Conservation (phyloP, 2,329 filamentous ascomycete genomes). For the Colletotrichum cereale region DNA sequence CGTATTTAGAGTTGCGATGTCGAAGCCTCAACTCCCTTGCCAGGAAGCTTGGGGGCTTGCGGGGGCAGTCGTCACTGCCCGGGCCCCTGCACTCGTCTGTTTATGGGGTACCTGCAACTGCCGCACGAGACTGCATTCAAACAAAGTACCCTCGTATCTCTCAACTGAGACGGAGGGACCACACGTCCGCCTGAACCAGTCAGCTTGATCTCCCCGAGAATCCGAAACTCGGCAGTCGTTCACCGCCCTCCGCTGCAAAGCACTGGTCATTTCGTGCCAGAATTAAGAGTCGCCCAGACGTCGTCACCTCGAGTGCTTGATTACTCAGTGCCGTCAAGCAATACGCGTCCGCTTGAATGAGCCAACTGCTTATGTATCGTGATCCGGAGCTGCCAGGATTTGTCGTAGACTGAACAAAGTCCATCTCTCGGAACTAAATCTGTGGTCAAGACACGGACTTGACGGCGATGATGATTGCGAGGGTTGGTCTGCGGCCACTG, state of each 20-base stretch:
- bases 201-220: slow-evolving; percentile 30
- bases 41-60: slow-evolving; percentile 36
- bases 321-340: slow-evolving; percentile 8
- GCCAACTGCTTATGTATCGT: slow-evolving; percentile 2
- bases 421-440: no score
- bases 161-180: neutral
- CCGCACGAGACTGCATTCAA: neutral
- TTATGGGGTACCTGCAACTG: neutral
- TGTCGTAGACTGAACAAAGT: neutral
- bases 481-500: neutral
- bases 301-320: slow-evolving; percentile 27
- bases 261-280: slow-evolving; percentile 30
- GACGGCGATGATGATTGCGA: neutral
- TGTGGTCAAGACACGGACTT: neutral
- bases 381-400: neutral
- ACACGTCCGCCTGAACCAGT: slow-evolving; percentile 28
- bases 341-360: neutral
- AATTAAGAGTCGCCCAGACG: slow-evolving; percentile 22
- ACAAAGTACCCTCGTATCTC: slow-evolving; percentile 27
- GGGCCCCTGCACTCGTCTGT: slow-evolving; percentile 25
- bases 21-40: slow-evolving; percentile 34
- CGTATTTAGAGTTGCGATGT: slow-evolving; percentile 38
- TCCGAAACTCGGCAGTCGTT: slow-evolving; percentile 39
- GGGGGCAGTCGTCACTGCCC: slow-evolving; percentile 34
- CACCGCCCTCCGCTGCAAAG: slow-evolving; percentile 29